Base-by-base conservation (phyloP, 495 filamentous ascomycete species). In the Hyaloscypha finlandica region DNA sequence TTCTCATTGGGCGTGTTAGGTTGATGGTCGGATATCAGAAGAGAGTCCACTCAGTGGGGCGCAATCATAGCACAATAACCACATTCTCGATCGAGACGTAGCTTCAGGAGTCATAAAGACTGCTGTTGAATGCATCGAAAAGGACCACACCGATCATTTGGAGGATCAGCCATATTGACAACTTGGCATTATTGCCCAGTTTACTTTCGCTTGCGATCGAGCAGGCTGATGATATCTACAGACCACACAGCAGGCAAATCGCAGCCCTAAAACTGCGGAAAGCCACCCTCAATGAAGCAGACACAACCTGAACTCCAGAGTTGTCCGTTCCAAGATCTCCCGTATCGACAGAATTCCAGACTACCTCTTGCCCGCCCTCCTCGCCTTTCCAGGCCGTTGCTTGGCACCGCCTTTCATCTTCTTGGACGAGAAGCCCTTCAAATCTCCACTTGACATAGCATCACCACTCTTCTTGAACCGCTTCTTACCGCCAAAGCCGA, bases 401-500 rank as follows among this genome's bases (percentile, higher is more conserved):
- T 59, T 66, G 2, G 63, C 63, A 9, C 58, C 67, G 8, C 68
- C 71, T 83, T 96, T 97, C 90, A 96, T 96, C 83, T 89, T 90
- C 85, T 88, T 92, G 25, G 76, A 81, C 54, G 86, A 93, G 81
- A 94, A 97, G 6, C 83, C 84, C 68, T 86, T 85, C 74, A 96
- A 71, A 79, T 98, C 96, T 63, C 84, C 88, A 58, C 85, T 92
- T 62, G 88, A 92, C 35, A 80, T 74, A 53, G 93, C 92, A 79
- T 97, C 94, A 62, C 90, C 90, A 66, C 92, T 96, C 85, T 99
- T 99, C 48, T 83, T 76, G 76, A 89, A 85, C 59, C 89, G 82
- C 86, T 97, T 98, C 86, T 96, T 97, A 65, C 95, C 95, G 64
- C 95, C 95, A 77, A 92, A 95, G 30, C 95, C 95, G 75, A 88